Evolutionary conservation across 768 basidiomycete genomes (phyloP).

Genomic region (Lentinula aciculospora): DNA sequence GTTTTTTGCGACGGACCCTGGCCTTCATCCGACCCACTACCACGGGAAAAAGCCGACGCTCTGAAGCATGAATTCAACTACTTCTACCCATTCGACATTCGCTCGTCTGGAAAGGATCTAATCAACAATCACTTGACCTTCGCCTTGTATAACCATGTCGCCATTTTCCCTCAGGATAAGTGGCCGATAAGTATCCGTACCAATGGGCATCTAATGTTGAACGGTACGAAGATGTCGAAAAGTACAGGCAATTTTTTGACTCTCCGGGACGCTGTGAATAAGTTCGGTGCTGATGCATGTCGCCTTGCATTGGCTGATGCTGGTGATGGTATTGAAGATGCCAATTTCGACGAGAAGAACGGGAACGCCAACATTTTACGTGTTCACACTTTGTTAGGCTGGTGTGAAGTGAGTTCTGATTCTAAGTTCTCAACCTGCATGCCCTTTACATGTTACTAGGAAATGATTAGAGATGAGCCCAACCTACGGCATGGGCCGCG

Average conservation of each 20-base stretch:
- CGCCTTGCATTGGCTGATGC: constrained; percentile 91
- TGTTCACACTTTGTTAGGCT: constrained; percentile 82
- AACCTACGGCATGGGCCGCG: constrained; percentile 70
- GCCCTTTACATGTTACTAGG: constrained; percentile 37
- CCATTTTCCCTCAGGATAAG: constrained; percentile 85
- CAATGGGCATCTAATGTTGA: constrained; percentile 95
- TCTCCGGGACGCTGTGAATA: constrained; percentile 78
- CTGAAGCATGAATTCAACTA: constrained; percentile 91
- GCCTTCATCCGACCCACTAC: constrained; percentile 60
- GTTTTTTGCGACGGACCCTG: constrained; percentile 75
- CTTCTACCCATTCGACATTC: constrained; percentile 97
- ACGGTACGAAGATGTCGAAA: constrained; percentile 99
- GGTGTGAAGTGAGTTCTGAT: constrained; percentile 71
- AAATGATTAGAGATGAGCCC: constrained; percentile 68
- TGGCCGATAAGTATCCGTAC: constrained; percentile 91
- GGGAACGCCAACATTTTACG: constrained; percentile 96
- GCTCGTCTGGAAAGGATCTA: constrained; percentile 96
- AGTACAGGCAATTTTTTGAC: constrained; percentile 95
- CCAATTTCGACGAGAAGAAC: constrained; percentile 98
- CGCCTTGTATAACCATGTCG: constrained; percentile 91
- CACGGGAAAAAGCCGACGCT: constrained; percentile 72
- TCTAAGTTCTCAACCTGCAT: not conserved
- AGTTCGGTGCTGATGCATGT: constrained; percentile 96
- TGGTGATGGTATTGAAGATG: constrained; percentile 96
- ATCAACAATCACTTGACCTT: constrained; percentile 96